Evolutionary conservation across 805 yeast genomes (phyloP), one percentile per base, ranked within the genome.

Genomic region (Yarrowia phangngaensis): DNA sequence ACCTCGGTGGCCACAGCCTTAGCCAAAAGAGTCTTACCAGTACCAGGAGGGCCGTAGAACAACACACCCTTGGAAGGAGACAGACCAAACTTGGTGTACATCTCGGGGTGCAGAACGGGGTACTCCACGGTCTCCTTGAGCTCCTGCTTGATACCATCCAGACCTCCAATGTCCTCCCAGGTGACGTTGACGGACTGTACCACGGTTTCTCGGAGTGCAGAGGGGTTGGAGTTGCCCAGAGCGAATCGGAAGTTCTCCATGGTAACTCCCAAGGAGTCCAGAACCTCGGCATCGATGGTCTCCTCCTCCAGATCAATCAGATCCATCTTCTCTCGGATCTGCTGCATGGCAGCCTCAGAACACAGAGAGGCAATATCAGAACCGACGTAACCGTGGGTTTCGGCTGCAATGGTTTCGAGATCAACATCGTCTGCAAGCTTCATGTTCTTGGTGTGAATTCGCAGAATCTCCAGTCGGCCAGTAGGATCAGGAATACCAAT

Each of bases 271-370:
- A 92, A 75, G 19, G 95, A 84, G 67, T 92, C 95, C 63, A 92
- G 78, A 20, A 92, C 82, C 73, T 92, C 98, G 28, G 98, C 96
- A 66, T 89, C 97, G 60, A 94, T 92, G 59, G 90, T 92, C 55
- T 89, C 97, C 68, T 88, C 95, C 54, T 89, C 97, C 58, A 89
- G 74, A 63, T 90, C 97, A 59, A 94, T 92, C 56, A 92, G 74
- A 63, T 92, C 98, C 97, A 92, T 89, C 79, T 92, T 92, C 72
- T 92, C 99, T 71, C 98, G 86, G 64, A 92, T 92, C 74, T 94
- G 98, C 76, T 92, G 98, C 98, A 92, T 92, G 52, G 98, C 99
- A 56, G 98, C 98, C 72, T 94, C 99, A n/a, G 97, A 88, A 76
- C 98, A 92, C 63, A 92, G 75, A 6, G 97, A 89, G 1, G 98